Percentiles rank a stretch among this genome's conserved stretches.
phyloP scores from a whole-genome alignment of 1,284 basidiomycete species.

The Trametes pubescens region DNA sequence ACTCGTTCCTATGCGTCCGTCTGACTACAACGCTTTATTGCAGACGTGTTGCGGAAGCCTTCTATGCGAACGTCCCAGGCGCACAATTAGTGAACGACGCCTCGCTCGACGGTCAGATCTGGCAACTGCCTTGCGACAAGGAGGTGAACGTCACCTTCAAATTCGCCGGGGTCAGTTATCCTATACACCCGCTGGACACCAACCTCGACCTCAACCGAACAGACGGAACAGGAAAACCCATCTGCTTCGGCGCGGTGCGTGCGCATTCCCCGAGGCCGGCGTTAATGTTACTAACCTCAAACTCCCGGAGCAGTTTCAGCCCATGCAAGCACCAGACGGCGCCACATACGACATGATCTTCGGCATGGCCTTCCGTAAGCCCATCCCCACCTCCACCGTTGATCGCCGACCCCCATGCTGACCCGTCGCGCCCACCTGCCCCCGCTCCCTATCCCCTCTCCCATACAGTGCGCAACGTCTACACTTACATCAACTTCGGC shows the following conservation, averaged over 20 bases:
- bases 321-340: conserved; percentile 29
- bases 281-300: neutral
- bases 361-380: conserved; percentile 47
- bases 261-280: neutral
- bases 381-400: neutral
- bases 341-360: conserved; percentile 42
- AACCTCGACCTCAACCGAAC: conserved; percentile 36
- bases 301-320: conserved; percentile 38
- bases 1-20: neutral
- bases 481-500: conserved; percentile 46
- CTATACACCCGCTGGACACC: conserved; percentile 65
- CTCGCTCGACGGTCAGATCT: conserved; percentile 52
- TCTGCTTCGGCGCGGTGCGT: conserved; percentile 39
- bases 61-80: conserved; percentile 57
- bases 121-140: conserved; percentile 61
- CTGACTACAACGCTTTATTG: neutral
- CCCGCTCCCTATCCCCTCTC: neutral
- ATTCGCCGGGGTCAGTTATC: conserved; percentile 58
- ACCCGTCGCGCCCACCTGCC: neutral
- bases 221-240: conserved; percentile 26
- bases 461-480: conserved; percentile 45
- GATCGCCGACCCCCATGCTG: neutral
- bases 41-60: conserved; percentile 57
- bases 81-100: conserved; percentile 53
- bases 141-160: conserved; percentile 67